phyloP scores from a whole-genome alignment of 768 basidiomycete genomes.

The Termitomyces sp. region DNA sequence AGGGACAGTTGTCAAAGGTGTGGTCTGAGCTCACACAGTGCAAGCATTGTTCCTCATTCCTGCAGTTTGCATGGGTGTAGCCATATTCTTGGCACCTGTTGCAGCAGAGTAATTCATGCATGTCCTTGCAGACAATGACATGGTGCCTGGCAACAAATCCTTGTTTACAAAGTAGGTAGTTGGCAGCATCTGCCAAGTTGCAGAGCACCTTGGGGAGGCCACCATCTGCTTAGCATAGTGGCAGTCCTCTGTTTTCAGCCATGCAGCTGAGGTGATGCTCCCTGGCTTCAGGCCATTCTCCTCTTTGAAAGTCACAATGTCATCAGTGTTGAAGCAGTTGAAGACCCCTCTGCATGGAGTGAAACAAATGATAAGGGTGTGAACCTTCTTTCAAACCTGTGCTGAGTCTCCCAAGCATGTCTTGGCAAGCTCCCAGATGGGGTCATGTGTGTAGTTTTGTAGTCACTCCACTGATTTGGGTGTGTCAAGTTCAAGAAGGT shows the following conservation, averaged over 20 bases:
- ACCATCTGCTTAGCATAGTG: background rate
- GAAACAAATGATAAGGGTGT: no score
- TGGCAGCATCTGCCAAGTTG: background rate
- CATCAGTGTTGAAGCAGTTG: no score
- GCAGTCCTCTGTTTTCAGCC: background rate
- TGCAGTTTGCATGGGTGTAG: background rate
- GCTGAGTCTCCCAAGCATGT: no score
- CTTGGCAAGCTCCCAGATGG: no score
- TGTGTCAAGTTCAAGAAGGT: no score
- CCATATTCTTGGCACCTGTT: background rate
- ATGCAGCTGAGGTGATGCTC: background rate
- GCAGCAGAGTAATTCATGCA: background rate
- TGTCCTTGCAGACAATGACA: background rate
- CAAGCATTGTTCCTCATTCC: background rate
- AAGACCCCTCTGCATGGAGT: no score
- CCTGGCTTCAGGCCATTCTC: no score
- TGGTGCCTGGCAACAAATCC: background rate
- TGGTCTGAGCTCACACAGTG: background rate
- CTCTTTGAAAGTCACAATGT: no score
- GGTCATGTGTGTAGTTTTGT: no score
- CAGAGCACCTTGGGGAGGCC: background rate
- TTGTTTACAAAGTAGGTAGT: background rate
- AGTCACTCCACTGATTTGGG: no score
- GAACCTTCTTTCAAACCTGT: no score
- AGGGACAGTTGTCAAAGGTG: background rate